These are phyloP conservation scores for Nakazawaea ernobii DNA, from an alignment of 805 yeast genomes.

Conservation along the genomic window DNA sequence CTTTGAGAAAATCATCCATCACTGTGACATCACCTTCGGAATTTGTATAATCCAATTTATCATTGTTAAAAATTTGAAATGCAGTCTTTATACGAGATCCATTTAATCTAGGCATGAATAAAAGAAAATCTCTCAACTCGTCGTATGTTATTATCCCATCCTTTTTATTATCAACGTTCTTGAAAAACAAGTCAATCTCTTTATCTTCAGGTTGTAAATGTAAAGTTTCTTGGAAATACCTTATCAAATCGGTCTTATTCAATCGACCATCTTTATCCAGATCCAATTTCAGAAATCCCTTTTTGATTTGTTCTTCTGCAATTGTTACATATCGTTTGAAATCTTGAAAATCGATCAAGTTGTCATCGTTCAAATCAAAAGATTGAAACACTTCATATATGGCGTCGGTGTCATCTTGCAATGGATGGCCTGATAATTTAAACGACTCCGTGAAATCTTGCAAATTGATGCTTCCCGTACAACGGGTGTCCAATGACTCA, in stretches of 20 bases:
- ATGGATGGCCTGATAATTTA: constrained; percentile 51
- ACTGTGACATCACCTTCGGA: constrained; percentile 92
- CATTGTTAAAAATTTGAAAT: constrained; percentile 73
- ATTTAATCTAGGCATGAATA: constrained; percentile 74
- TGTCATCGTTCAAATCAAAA: constrained; percentile 54
- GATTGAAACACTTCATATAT: constrained; percentile 50
- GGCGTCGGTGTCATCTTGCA: constrained; percentile 49
- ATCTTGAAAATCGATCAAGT: constrained; percentile 54
- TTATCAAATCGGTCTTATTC: constrained; percentile 57
- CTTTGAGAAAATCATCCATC: constrained; percentile 70
- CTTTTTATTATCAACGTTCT: constrained; percentile 45
- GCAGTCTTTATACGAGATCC: constrained; percentile 82
- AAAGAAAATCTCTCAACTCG: constrained; percentile 77
- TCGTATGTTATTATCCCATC: constrained; percentile 74
- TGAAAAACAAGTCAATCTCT: constrained; percentile 51
- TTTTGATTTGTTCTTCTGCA: constrained; percentile 67
- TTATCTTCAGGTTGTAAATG: constrained; percentile 46
- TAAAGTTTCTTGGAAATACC: constrained; percentile 51
- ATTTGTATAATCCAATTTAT: constrained; percentile 59
- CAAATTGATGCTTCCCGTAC: constrained; percentile 44
- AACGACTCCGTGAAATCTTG: constrained; percentile 43
- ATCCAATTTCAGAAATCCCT: constrained; percentile 67
- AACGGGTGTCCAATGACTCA: constrained; percentile 34
- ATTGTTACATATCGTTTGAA: constrained; percentile 57
- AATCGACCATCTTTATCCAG: constrained; percentile 68